Percentiles rank a stretch among this genome's conserved stretches.
Evolutionary conservation across 345 rosid genomes (phyloP).

Genomic region (Populus tremula): DNA sequence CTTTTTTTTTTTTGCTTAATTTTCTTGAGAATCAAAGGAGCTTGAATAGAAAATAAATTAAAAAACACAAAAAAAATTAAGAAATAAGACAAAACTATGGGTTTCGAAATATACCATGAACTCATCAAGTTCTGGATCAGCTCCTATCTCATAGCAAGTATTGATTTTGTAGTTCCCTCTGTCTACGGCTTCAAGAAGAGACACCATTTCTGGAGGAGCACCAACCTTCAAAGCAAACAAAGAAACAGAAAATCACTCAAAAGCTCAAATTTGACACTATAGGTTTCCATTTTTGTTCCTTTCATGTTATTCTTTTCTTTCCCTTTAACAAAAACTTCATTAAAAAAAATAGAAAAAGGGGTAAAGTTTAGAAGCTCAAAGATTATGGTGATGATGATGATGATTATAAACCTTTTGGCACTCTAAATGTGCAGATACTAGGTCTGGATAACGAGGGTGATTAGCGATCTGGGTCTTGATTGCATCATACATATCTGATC

Average conservation of each 20-base stretch:
- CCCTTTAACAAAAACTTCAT: background rate
- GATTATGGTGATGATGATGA: background rate
- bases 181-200: conserved; percentile 49
- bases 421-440: conserved; percentile 53
- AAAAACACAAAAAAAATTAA: background rate
- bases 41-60: background rate
- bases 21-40: background rate
- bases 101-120: conserved; percentile 46
- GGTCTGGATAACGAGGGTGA: conserved; percentile 61
- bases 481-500: conserved; percentile 41
- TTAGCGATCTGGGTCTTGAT: conserved; percentile 57
- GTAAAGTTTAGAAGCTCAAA: background rate
- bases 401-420: conserved; percentile 50
- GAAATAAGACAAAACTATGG: background rate
- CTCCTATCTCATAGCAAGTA: conserved; percentile 36
- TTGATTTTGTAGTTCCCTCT: conserved; percentile 29
- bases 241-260: background rate
- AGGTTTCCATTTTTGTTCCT: background rate
- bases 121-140: conserved; percentile 64
- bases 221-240: conserved; percentile 43
- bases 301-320: background rate
- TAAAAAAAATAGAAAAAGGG: background rate
- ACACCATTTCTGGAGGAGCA: conserved; percentile 50
- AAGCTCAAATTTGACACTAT: background rate
- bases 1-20: background rate